Evolutionary conservation across 2,329 filamentous ascomycete genomes (phyloP), one percentile per base, ranked within the genome.

Genomic region (Xylariales sp.): DNA sequence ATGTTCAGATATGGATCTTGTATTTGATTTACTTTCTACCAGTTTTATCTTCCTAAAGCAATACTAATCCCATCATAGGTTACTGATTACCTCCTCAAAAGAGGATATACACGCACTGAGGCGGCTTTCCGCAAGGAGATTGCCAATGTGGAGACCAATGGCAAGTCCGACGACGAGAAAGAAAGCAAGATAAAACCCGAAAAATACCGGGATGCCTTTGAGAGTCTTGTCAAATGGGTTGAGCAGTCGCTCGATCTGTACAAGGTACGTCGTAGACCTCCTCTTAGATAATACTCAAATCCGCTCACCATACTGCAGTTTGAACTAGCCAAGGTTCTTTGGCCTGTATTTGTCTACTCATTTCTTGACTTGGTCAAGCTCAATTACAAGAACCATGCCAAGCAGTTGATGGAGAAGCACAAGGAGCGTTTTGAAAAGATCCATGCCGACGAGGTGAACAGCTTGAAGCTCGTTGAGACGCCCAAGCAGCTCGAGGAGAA

Each of bases 321-420:
- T 30, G 93, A 98, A 65, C 72, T 98, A 4, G 76, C 80, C 41
- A 89, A 94, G 49, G 70, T 97, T 4, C 67, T 95, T 13, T 98
- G 93, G 89, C 93, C 93, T 0, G 68, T 94, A 1, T 97, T 96
- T 54, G 86, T 97, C 35, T 95, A 98, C 62, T 93, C 88, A 0
- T 96, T 86, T 56, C 70, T 98, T 18, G 82, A 88, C 40, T 76
- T 97, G 39, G 76, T 94, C 19, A 72, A 72, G 23, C 78, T 88
- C 42, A 81, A 80, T 46, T 89, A 85, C 50, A 67, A 76, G 2
- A 76, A 78, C 27, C 88, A 95, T 41, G 81, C 83, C 12, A 81
- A 85, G 48, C 67, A 74, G 2, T 91, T 95, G 55, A 81, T 94
- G 44, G 74, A 78, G 19, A 70, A 75, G 5, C 81, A 87, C 53